Percentiles rank a stretch among this genome's conserved stretches.
Evolutionary conservation across 257 asterid genomes (phyloP).

Genomic region (Solanum raphanifolium): DNA sequence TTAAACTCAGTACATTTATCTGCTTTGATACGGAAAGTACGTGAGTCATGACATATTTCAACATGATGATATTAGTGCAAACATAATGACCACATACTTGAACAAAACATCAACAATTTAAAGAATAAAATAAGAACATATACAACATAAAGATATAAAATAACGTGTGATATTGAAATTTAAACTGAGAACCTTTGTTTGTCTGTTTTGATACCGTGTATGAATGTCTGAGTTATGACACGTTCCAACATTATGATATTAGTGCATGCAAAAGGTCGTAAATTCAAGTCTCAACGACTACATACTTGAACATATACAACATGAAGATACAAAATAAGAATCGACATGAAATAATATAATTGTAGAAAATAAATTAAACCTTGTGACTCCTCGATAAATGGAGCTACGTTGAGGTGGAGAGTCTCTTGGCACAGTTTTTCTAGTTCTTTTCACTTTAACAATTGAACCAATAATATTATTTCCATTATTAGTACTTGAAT

Average conservation of each 20-base stretch:
- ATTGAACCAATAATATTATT: slow-evolving; percentile 16
- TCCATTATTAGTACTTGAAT: not conserved
- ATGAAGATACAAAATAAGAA: not conserved
- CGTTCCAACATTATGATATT: not conserved
- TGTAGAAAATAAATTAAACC: slow-evolving; percentile 17
- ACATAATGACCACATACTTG: too few relatives aligned
- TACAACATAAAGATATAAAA: not conserved
- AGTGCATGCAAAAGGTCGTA: not conserved
- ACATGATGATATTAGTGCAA: not conserved
- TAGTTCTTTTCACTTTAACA: slow-evolving; percentile 45
- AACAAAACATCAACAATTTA: not conserved
- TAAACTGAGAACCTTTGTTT: too few relatives aligned
- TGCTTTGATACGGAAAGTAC: too few relatives aligned
- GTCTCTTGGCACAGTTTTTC: slow-evolving; percentile 81
- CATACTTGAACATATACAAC: not conserved
- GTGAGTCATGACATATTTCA: not conserved
- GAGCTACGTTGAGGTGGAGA: slow-evolving; percentile 83
- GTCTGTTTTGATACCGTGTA: accelerated
- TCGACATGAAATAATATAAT: not conserved
- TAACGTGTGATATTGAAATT: accelerated
- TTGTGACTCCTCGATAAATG: slow-evolving; percentile 71
- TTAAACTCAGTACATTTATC: too few relatives aligned
- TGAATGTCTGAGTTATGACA: not conserved
- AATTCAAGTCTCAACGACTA: not conserved
- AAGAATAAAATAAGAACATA: not conserved